These are phyloP conservation scores for Aquilaria agallochum DNA, from an alignment of 441 rosid genomes.

Conservation along the genomic window DNA sequence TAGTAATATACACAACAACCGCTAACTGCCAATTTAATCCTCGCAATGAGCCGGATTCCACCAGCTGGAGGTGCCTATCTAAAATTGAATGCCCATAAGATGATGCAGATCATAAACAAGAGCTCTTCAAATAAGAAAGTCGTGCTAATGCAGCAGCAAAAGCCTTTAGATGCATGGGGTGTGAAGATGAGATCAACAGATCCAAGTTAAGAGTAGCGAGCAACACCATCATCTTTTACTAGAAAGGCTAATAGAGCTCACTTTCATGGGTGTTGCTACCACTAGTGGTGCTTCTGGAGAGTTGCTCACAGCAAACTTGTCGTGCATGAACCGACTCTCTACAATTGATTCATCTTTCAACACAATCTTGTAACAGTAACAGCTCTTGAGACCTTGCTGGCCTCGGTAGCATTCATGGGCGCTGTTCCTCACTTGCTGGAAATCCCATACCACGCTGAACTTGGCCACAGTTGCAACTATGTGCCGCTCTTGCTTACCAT, in stretches of 20 bases:
- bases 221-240: constrained; percentile 29
- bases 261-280: constrained; percentile 75
- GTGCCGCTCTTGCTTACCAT: constrained; percentile 70
- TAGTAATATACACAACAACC: too few species aligned
- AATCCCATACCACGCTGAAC: constrained; percentile 76
- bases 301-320: constrained; percentile 43
- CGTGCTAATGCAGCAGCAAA: too few species aligned
- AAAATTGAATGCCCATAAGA: too few species aligned
- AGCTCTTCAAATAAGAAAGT: too few species aligned
- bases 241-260: constrained; percentile 69
- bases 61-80: too few species aligned
- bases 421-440: constrained; percentile 69
- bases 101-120: too few species aligned
- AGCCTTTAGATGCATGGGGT: too few species aligned
- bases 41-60: too few species aligned
- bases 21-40: too few species aligned
- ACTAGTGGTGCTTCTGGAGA: constrained; percentile 80
- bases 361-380: constrained; percentile 70
- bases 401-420: constrained; percentile 57
- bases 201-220: neutral
- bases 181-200: too few species aligned
- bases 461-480: constrained; percentile 70
- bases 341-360: constrained; percentile 72
- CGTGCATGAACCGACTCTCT: constrained; percentile 76
- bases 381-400: constrained; percentile 74